These are phyloP conservation scores for Zygotorulaspora chibaensis DNA, from an alignment of 805 yeast genomes.

Conservation along the genomic window DNA sequence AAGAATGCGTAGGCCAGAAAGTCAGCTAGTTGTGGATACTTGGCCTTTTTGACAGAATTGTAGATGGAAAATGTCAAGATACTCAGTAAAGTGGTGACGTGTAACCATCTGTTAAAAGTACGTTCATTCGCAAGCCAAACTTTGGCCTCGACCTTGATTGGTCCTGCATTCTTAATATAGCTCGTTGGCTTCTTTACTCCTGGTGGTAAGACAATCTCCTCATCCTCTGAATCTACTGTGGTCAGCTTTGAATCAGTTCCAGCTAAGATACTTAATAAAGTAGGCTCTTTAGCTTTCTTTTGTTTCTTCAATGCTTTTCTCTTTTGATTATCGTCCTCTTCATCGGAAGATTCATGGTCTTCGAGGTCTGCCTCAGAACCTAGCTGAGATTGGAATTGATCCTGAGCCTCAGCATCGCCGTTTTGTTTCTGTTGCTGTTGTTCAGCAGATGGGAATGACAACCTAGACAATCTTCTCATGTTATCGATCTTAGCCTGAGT, in stretches of 20 bases:
- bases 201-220: conserved; percentile 78
- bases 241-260: conserved; percentile 42
- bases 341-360: conserved; percentile 54
- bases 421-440: conserved; percentile 5
- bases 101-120: conserved; percentile 93
- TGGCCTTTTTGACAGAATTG: conserved; percentile 65
- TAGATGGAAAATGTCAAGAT: conserved; percentile 81
- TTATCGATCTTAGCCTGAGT: conserved; percentile 34
- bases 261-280: conserved; percentile 36
- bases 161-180: conserved; percentile 82
- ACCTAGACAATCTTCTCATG: conserved; percentile 35
- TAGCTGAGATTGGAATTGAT: conserved; percentile 3
- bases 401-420: conserved; percentile 4
- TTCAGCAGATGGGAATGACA: conserved; percentile 14
- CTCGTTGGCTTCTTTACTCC: conserved; percentile 82
- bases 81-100: conserved; percentile 78
- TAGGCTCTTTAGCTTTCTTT: conserved; percentile 30
- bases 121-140: conserved; percentile 99
- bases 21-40: conserved; percentile 60
- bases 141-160: conserved; percentile 91
- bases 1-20: conserved; percentile 75
- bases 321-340: conserved; percentile 24
- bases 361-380: conserved; percentile 46
- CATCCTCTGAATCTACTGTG: conserved; percentile 80
- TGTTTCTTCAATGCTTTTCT: conserved; percentile 20